Percentiles rank a stretch among this genome's conserved stretches.
Evolutionary conservation across 2,329 filamentous ascomycete genomes (phyloP).

Genomic region (Cercospora janseana): DNA sequence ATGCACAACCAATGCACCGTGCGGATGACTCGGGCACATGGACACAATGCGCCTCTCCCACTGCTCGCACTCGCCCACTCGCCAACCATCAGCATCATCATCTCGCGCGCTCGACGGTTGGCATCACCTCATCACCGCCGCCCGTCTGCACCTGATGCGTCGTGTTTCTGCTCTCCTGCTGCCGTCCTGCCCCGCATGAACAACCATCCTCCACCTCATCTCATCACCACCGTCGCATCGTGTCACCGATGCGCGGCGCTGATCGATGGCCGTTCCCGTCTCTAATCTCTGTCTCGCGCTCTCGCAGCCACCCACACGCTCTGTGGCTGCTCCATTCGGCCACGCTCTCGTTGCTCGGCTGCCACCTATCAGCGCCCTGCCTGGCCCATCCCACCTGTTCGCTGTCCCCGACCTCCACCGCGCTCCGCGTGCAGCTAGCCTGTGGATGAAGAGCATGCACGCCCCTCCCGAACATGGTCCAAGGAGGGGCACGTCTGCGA

Average conservation of each 20-base stretch:
- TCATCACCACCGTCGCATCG: too few species aligned
- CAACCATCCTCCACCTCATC: too few species aligned
- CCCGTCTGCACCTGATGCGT: neutral
- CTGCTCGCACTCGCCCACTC: too few species aligned
- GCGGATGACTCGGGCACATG: too few species aligned
- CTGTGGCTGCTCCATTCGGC: neutral
- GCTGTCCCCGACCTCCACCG: neutral
- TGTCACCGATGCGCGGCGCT: conserved; percentile 1
- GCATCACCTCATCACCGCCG: neutral
- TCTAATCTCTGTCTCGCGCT: neutral
- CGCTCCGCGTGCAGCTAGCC: neutral
- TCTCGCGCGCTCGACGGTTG: too few species aligned
- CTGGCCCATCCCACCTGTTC: neutral
- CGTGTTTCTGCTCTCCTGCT: conserved; percentile 6
- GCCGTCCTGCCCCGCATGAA: too few species aligned
- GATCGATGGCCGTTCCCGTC: neutral
- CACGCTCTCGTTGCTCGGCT: neutral
- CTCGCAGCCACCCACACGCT: too few species aligned
- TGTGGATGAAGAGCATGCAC: neutral
- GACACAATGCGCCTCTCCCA: neutral
- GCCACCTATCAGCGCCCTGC: neutral
- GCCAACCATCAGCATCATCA: too few species aligned
- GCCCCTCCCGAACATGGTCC: neutral
- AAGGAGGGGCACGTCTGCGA: neutral
- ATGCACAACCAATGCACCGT: too few species aligned